Base-by-base conservation (phyloP, 1,284 basidiomycete species). In the Cystobasidium slooffiae region DNA sequence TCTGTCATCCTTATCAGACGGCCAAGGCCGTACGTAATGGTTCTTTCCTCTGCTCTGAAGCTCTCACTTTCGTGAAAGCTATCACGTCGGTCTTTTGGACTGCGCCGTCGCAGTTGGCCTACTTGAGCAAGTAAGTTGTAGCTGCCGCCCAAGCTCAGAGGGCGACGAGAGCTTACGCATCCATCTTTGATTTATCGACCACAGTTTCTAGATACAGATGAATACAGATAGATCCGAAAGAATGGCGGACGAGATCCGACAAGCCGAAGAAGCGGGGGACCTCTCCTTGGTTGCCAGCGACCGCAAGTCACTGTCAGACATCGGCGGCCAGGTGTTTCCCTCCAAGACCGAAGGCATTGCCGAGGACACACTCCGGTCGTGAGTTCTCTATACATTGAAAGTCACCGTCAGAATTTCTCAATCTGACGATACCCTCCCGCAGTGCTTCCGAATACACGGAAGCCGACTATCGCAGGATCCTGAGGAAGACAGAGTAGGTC, bases 391-490 rank as follows among this genome's bases (percentile, higher is more conserved):
- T 14, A 63, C 31, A 12, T 39, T n/a, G 41, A 59, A 18, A n/a
- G 44, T 41, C 44, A n/a, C 16, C 1, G 6, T 46, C 14, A 44
- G 6, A 6, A n/a, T 18, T n/a, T 2, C 14, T 9, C 3, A 20
- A n/a, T n/a, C 6, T 66, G 53, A 66, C 64, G 37, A 16, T 41
- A 14, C 4, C 39, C 58, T 16, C 22, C 53, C 53, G 16, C 58
- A 69, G 67, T 22, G 44, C 53, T n/a, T 39, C 49, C 7, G 67
- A 69, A 61, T 69, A 69, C 51, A 69, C 67, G 16, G 67, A 58
- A 31, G 58, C 55, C 8, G 67, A 69, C 22, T 69, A 56, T 24
- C 59, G 59, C 18, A 24, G 67, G 6, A 69, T 69, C 51, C 67
- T 69, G 6, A 10, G 67, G n/a, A 69, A 69, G 47, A 69, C 67